These are phyloP conservation scores for Lactarius psammicola DNA, from an alignment of 768 basidiomycete genomes.

Conservation along the genomic window DNA sequence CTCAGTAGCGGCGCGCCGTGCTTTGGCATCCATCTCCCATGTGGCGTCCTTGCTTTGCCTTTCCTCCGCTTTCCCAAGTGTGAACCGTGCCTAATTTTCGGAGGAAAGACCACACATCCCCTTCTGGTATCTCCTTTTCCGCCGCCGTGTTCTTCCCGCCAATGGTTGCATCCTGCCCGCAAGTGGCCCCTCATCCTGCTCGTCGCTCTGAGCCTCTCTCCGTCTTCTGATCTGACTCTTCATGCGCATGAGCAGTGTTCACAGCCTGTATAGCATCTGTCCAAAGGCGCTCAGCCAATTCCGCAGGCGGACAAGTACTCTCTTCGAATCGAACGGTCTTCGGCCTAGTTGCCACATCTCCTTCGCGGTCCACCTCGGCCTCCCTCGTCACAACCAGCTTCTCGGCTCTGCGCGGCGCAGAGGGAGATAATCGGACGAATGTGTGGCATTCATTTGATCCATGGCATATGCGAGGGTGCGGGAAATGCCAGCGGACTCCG, in stretches of 20 bases:
- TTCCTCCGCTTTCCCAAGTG: background rate
- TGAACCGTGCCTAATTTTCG: background rate
- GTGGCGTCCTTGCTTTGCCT: background rate
- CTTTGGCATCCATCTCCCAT: background rate
- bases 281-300: background rate
- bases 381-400: background rate
- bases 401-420: background rate
- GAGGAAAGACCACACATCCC: background rate
- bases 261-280: background rate
- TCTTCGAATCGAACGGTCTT: background rate
- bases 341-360: background rate
- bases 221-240: background rate
- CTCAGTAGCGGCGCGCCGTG: background rate
- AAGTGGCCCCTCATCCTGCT: background rate
- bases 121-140: background rate
- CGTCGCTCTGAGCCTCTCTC: background rate
- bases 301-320: background rate
- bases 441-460: constrained; percentile 37
- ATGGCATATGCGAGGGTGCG: constrained; percentile 30
- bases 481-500: constrained; percentile 3
- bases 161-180: background rate
- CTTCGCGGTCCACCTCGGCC: background rate
- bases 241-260: background rate
- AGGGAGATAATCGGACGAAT: constrained; percentile 31
- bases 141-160: background rate